Base-by-base conservation (phyloP, 257 asterid genomes). In the Voacanga thouarsii region DNA sequence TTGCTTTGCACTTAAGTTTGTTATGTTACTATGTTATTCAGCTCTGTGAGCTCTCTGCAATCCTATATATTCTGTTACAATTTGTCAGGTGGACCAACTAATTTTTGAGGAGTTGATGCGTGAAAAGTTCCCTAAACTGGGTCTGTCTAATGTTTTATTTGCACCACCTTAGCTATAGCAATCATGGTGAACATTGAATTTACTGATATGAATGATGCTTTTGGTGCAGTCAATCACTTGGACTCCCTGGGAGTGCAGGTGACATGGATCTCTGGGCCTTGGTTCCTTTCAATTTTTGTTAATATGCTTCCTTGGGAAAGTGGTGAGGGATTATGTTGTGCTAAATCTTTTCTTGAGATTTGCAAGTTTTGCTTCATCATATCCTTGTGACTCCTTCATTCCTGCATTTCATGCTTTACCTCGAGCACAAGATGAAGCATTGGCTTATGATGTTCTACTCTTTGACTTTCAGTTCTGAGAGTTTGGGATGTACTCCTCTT, bases 221-320 rank as follows among this genome's bases (percentile, higher is more conserved):
- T 78, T 79, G 79, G 76, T 87, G 84, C 96, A 94, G 98, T 88
- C 85, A 88, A 82, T 80, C 98, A 94, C 89, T 94, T 94, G 15
- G 97, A 94, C 83, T 92, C 84, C 90, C 86, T 94, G 86, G 98
- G 96, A 82, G 94, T 94, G 76, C 93, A 94, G 84, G 97, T 92
- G 85, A 87, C 98, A 80, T 92, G 97, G 97, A 78, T 92, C 80
- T 89, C 95, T 56, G 91, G 92, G 55, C 91, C 97, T 66, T 94
- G 98, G 98, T 94, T 94, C 88, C 95, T 94, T 44, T 89, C 98
- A 41, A 94, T 94, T 78, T 94, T 89, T 61, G 90, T 90, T 47
- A 94, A 94, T 84, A 88, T 89, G 83, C 94, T 94, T 81, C 98
- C 98, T 63, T 94, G 98, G 98, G 98, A 94, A 92, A 92, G 98